Evolutionary conservation across 208 protist genomes (phyloP), one percentile per base, ranked within the genome.

Genomic region (Lotmaria passim): DNA sequence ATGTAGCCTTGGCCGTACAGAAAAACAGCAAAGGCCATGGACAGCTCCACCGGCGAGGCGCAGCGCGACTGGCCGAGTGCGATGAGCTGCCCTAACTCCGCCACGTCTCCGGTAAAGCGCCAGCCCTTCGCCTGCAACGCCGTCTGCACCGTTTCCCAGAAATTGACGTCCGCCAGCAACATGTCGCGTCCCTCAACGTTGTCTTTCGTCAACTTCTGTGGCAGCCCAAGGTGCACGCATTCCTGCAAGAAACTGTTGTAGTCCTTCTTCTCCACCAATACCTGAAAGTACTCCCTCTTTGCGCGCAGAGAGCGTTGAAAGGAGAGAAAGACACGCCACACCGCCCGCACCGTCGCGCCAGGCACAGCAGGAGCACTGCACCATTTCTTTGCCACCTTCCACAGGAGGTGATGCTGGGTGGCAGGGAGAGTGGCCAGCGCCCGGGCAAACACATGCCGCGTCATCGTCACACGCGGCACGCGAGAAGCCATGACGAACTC

Each of bases 391-490:
- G 77, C 75, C 33, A 86, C 57, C 44, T 68, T 77, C 89, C 91
- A 96, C 19, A 96, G 68, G 36, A 75, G 83, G 46, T 88, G 77
- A 56, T 96, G 91, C 72, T 96, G 91, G 10, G 86, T 94, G 10
- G 79, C 56, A 8, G 91, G 91, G 21, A 96, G 81, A 7, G 86
- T 70, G 24, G 63, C 26, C 14, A 96, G 74, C 0, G 77, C 74
- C 7, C 80, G 68, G 28, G 53, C 63, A 30, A 94, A 78, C 14
- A 88, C 48, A 55, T 94, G 84, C 2, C 91, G 84, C 56, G 60
- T 56, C 55, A 92, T 89, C 7, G 82, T 91, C 59, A 93, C 73
- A 31, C 88, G 83, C 33, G 74, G 77, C 28, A 84, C 60, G 21
- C 66, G 51, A 15, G 79, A 48, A 11, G 51, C 61, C 68, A 86